Evolutionary conservation across 2,329 filamentous ascomycete genomes (phyloP).

Genomic region (Colletotrichum sp.): DNA sequence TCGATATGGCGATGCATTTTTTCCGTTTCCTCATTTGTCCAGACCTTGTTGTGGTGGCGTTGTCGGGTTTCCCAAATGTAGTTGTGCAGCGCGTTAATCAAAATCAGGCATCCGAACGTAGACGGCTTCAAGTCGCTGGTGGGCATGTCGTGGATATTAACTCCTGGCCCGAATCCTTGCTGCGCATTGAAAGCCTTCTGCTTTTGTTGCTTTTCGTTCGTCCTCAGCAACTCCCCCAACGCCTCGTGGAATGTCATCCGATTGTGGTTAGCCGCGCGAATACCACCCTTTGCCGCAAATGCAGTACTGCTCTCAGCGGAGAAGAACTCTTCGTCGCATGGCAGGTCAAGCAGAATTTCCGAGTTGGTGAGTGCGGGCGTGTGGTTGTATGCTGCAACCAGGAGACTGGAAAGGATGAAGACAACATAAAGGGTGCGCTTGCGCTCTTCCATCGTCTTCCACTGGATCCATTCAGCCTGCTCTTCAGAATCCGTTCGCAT

Average conservation of each 20-base stretch:
- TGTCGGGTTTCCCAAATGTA: conserved; percentile 98
- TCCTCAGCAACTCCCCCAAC: conserved; percentile 79
- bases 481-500: conserved; percentile 57
- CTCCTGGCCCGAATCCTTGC: conserved; percentile 52
- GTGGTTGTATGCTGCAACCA: conserved; percentile 93
- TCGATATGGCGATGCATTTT: conserved; percentile 97
- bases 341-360: conserved; percentile 86
- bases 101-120: conserved; percentile 87
- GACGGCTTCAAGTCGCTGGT: conserved; percentile 77
- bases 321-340: conserved; percentile 93
- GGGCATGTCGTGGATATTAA: conserved; percentile 41
- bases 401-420: conserved; percentile 88
- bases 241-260: conserved; percentile 82
- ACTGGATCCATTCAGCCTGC: conserved; percentile 82
- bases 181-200: conserved; percentile 50
- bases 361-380: conserved; percentile 91
- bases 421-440: conserved; percentile 93
- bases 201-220: conserved; percentile 71
- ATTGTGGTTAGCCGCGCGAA: conserved; percentile 71
- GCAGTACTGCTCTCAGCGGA: conserved; percentile 81
- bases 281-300: conserved; percentile 80
- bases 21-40: conserved; percentile 92
- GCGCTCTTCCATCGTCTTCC: conserved; percentile 88
- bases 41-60: conserved; percentile 83
- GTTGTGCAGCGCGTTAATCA: conserved; percentile 95